phyloP scores from a whole-genome alignment of 441 rosid genomes.

The Lepidium campestre region DNA sequence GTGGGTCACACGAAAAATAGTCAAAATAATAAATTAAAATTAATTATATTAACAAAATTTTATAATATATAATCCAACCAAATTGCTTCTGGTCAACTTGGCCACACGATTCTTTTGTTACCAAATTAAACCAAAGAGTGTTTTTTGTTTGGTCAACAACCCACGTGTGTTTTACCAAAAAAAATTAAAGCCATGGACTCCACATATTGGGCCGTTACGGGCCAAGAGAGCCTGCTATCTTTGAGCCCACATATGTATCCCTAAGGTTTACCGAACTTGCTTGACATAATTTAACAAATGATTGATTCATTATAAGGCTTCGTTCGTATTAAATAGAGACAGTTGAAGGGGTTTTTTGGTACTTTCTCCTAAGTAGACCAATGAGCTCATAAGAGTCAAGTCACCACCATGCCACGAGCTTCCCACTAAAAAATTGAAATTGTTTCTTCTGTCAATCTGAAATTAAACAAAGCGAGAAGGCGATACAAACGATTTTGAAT shows the following conservation, averaged over 20 bases:
- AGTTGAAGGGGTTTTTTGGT: neutral
- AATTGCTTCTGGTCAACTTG: neutral
- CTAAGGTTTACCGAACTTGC: too few species aligned
- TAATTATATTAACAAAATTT: neutral
- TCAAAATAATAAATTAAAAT: neutral
- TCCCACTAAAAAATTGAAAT: conserved; percentile 19
- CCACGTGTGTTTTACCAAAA: too few species aligned
- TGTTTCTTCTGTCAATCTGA: neutral
- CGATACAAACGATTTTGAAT: conserved; percentile 20
- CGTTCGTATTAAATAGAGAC: neutral
- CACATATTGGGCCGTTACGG: too few species aligned
- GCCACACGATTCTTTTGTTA: neutral
- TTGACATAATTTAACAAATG: too few species aligned
- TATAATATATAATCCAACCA: neutral
- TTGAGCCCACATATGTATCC: too few species aligned
- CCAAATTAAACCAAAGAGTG: neutral
- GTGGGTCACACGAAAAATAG: neutral
- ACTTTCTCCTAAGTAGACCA: neutral
- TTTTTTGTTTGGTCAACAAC: too few species aligned
- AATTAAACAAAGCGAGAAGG: neutral
- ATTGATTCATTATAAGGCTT: neutral
- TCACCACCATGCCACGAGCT: neutral
- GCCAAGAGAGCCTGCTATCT: too few species aligned
- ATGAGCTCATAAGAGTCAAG: neutral
- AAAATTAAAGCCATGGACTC: too few species aligned